phyloP scores from a whole-genome alignment of 495 filamentous ascomycete genomes.

The Pyronema domesticum region DNA sequence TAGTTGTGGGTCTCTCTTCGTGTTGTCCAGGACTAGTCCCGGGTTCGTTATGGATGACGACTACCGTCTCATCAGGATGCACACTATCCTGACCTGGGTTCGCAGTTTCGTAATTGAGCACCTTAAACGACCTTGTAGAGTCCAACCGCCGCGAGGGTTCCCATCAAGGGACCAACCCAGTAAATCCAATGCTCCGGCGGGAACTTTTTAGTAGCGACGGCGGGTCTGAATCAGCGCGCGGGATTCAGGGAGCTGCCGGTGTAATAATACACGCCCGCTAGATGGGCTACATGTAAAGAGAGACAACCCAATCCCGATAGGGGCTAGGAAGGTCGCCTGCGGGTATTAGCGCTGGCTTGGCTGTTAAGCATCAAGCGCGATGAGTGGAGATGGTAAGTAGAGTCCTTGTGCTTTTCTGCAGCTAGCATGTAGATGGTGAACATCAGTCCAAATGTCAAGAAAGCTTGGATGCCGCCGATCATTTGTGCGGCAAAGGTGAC shows the following conservation, averaged over 20 bases:
- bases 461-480: slow-evolving; percentile 37
- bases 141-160: slow-evolving; percentile 44
- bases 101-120: slow-evolving; percentile 54
- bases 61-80: neutral
- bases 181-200: slow-evolving; percentile 54
- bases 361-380: too few species aligned
- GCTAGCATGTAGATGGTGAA: slow-evolving; percentile 42
- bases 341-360: slow-evolving; percentile 1
- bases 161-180: slow-evolving; percentile 49
- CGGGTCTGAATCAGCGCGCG: slow-evolving; percentile 53
- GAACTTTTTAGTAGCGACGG: slow-evolving; percentile 45
- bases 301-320: slow-evolving; percentile 36
- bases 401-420: slow-evolving; percentile 27
- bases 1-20: neutral
- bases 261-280: slow-evolving; percentile 47
- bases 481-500: slow-evolving; percentile 39
- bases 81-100: slow-evolving; percentile 2
- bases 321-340: slow-evolving; percentile 32
- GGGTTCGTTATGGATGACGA: neutral
- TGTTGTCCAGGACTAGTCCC: neutral
- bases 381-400: slow-evolving; percentile 3
- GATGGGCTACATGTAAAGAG: slow-evolving; percentile 37
- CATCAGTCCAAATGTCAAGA: slow-evolving; percentile 35
- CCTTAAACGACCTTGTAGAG: slow-evolving; percentile 50
- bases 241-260: slow-evolving; percentile 61